phyloP scores from a whole-genome alignment of 2,329 filamentous ascomycete genomes.

The Aspergillus novofumigatus region DNA sequence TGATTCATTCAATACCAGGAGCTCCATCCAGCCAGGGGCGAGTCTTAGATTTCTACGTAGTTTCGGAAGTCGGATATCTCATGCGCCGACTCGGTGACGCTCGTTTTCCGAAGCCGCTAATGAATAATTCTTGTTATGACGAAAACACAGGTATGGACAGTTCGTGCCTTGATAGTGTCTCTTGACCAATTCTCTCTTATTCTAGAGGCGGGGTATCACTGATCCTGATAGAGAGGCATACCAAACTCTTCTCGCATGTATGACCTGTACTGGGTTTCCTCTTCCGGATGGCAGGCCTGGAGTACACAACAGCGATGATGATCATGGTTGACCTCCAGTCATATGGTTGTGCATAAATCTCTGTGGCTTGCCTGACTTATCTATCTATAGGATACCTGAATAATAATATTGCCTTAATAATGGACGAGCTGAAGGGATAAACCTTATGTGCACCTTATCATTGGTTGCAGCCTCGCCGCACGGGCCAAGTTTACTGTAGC shows the following conservation, averaged over 20 bases:
- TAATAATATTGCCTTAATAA: too few relatives aligned
- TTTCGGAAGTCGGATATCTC: background rate
- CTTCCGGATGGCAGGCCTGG: background rate
- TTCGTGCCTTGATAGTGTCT: background rate
- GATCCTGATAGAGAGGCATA: background rate
- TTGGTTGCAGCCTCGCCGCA: background rate
- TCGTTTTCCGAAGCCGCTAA: background rate
- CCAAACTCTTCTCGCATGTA: background rate
- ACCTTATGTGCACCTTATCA: background rate
- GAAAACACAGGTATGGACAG: background rate
- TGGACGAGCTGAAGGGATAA: background rate
- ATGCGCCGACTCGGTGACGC: background rate
- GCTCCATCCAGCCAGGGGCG: too few relatives aligned
- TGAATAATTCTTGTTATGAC: background rate
- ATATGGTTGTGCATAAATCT: too few relatives aligned
- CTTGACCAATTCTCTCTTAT: background rate
- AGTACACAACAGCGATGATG: too few relatives aligned
- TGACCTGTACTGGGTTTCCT: background rate
- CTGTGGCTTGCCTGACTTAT: too few relatives aligned
- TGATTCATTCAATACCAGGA: too few relatives aligned
- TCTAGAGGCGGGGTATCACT: background rate
- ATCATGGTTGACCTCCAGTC: too few relatives aligned
- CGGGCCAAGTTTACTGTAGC: background rate
- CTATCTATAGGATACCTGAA: too few relatives aligned
- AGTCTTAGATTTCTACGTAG: background rate